Evolutionary conservation across 768 basidiomycete species (phyloP), one percentile per base, ranked within the genome.

Genomic region (Phylloporus sp.): DNA sequence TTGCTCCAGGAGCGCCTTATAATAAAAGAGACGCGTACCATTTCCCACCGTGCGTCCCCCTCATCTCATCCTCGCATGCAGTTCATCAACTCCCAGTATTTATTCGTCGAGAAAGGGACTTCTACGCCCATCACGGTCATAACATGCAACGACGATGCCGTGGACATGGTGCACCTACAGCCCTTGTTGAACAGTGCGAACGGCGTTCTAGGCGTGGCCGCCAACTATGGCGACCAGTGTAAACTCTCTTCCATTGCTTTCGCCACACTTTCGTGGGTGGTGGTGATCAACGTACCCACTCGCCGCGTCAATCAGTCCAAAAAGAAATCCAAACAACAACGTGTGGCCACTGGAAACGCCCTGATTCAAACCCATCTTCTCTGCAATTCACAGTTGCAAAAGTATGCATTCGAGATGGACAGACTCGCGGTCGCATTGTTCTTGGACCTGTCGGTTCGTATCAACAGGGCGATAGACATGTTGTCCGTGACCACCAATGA

Each of bases 321-420:
- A 27, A 13, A 32, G 1, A 24, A 45, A 8, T 11, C 36, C 22
- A 46, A 52, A n/a, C 37, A 11, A 24, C 49, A 6, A 21, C 26
- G 37, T 5, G 28, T 54, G 5, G 21, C 33, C 9, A 41, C 38
- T 33, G 53, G 46, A 22, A 61, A 61, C 14, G 34, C 39, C 3
- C 48, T 68, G 5, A 54, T 78, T 7, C 48, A 63, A 38, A 54
- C 64, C 9, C 37, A 38, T 6, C 60, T 78, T 34, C 52, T 78
- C 5, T 54, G 62, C 36, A 46, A 68, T 24, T 17, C 56, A 0
- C 26, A 49, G 3, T 44, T 61, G 22, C 53, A 44, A 14, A 77
- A 74, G 47, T 60, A 66, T 38, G 69, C 71, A 0, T 75, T 80
- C 36, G 58, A 61, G 27, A 75, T 77, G 76, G 78, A 79, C 50